These are phyloP conservation scores for Apiosordaria backusii DNA, from an alignment of 495 filamentous ascomycete species.

Conservation along the genomic window DNA sequence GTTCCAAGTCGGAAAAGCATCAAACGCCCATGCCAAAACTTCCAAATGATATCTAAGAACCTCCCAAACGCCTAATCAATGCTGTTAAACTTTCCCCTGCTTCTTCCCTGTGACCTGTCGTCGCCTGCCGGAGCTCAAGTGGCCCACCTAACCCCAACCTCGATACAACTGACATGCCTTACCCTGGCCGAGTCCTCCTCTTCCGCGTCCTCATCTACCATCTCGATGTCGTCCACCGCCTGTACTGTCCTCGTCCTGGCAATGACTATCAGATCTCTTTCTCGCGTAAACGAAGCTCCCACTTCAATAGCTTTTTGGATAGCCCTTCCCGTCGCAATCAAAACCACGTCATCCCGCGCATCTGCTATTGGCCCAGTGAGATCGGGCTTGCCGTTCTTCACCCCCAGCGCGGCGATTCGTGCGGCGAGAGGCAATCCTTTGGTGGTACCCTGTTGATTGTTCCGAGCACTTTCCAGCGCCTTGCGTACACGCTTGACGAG, in stretches of 20 bases:
- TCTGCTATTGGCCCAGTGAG: conserved; percentile 12
- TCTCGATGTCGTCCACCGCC: conserved; percentile 67
- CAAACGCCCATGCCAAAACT: neutral
- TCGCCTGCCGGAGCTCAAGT: neutral
- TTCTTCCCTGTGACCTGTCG: neutral
- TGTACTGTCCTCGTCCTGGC: conserved; percentile 62
- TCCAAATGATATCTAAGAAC: neutral
- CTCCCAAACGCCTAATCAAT: neutral
- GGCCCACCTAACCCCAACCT: conserved; percentile 32
- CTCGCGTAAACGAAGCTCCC: conserved; percentile 60
- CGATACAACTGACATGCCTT: conserved; percentile 42
- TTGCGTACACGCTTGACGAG: conserved; percentile 75
- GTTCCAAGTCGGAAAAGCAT: neutral
- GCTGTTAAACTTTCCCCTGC: neutral
- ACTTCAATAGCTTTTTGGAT: conserved; percentile 67
- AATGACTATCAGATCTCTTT: conserved; percentile 53
- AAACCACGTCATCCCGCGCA: conserved; percentile 53
- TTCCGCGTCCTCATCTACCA: conserved; percentile 42
- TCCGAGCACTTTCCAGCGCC: conserved; percentile 64
- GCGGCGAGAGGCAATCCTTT: conserved; percentile 39
- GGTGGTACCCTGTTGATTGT: conserved; percentile 32
- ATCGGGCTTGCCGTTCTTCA: conserved; percentile 2
- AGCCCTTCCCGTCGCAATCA: conserved; percentile 77
- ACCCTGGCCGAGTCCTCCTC: conserved; percentile 59
- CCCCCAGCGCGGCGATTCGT: conserved; percentile 41